These are phyloP conservation scores for Globisporangium uncinulatum DNA, from an alignment of 352 stramenopile genomes.

Conservation along the genomic window DNA sequence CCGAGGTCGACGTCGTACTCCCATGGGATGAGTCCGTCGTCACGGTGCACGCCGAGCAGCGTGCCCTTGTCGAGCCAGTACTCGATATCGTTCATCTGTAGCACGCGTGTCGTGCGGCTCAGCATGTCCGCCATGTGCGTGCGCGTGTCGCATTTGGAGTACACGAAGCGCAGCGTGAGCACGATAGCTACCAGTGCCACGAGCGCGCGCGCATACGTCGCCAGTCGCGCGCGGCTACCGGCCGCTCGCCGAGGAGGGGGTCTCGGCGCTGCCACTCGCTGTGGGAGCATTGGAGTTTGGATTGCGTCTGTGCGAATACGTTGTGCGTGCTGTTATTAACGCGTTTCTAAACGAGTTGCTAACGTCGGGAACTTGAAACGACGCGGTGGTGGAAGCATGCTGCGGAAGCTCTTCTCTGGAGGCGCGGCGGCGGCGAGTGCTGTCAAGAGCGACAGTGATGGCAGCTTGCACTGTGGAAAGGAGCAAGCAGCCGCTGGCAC, in stretches of 20 bases:
- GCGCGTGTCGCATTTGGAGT: slow-evolving; percentile 73
- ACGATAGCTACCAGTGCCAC: slow-evolving; percentile 26
- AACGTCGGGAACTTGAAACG: neutral
- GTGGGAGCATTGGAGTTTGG: slow-evolving; percentile 11
- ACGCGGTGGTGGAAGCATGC: slow-evolving; percentile 18
- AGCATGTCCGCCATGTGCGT: slow-evolving; percentile 59
- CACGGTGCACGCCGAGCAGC: slow-evolving; percentile 59
- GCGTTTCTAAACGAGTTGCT: neutral
- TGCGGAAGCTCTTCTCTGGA: slow-evolving; percentile 50
- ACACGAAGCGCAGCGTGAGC: slow-evolving; percentile 43
- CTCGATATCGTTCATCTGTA: slow-evolving; percentile 61
- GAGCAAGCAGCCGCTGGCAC: slow-evolving; percentile 1
- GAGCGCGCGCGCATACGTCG: slow-evolving; percentile 8
- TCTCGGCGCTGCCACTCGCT: slow-evolving; percentile 13
- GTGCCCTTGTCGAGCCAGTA: slow-evolving; percentile 85
- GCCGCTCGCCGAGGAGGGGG: slow-evolving; percentile 6
- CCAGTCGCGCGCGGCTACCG: neutral
- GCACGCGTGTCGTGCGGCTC: slow-evolving; percentile 56
- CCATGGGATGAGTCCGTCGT: slow-evolving; percentile 70
- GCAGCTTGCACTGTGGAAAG: neutral
- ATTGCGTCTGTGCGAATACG: neutral
- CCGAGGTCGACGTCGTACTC: slow-evolving; percentile 81
- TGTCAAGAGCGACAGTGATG: neutral
- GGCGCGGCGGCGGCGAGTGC: neutral
- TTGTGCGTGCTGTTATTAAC: too few relatives aligned